Percentiles rank a stretch among this genome's conserved stretches.
phyloP scores from a whole-genome alignment of 305 asterid genomes.

The Solanum hybrid region DNA sequence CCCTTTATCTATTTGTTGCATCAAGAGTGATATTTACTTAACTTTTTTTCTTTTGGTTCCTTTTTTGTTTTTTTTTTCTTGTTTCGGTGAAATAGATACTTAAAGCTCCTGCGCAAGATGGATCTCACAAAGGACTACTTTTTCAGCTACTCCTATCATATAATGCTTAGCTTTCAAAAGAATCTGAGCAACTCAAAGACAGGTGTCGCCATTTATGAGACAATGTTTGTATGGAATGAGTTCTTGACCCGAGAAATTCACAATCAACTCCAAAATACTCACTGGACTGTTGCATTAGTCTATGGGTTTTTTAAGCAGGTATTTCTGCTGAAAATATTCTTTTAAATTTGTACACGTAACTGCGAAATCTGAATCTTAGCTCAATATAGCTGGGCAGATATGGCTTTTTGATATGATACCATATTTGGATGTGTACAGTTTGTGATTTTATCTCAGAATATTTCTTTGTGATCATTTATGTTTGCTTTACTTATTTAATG shows the following conservation, averaged over 20 bases:
- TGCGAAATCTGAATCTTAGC: background rate
- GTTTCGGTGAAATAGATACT: conserved; percentile 50
- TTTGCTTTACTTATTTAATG: background rate
- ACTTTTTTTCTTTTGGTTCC: conserved; percentile 17
- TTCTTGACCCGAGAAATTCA: conserved; percentile 77
- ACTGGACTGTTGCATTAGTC: conserved; percentile 82
- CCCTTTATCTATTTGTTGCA: conserved; percentile 4
- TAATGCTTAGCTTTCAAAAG: conserved; percentile 84
- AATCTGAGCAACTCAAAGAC: conserved; percentile 54
- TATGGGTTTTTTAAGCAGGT: conserved; percentile 90
- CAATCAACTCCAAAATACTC: conserved; percentile 55
- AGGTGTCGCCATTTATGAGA: conserved; percentile 48
- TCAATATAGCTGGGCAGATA: background rate
- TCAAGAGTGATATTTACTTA: conserved; percentile 18
- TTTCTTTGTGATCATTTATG: background rate
- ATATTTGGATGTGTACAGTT: background rate
- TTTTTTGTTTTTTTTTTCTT: conserved; percentile 15
- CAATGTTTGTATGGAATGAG: conserved; percentile 94
- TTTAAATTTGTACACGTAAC: background rate
- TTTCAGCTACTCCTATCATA: conserved; percentile 86
- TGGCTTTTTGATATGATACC: background rate
- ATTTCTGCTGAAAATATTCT: background rate
- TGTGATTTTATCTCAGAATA: background rate
- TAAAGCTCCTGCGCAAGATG: conserved; percentile 72
- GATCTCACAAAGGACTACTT: conserved; percentile 92